Percentiles rank a stretch among this genome's conserved stretches.
Conservation (phyloP, 2,329 filamentous ascomycete species). For the Lasiodiplodia gonubiensis region DNA sequence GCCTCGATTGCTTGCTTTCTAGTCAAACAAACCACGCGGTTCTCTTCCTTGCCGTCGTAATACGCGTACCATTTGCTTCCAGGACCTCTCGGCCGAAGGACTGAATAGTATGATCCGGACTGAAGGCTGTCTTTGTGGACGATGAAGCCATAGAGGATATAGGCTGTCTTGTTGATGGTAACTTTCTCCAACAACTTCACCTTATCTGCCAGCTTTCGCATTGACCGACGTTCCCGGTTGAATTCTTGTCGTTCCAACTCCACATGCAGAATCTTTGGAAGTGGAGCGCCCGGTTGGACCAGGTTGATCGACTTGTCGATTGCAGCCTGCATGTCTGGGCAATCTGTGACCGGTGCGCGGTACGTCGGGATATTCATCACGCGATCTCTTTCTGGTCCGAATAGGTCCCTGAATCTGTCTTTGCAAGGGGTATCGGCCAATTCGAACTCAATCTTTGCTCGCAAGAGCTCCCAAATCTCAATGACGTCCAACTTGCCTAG, state of each 20-base stretch:
- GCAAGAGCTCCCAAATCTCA: constrained; percentile 61
- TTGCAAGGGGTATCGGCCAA: constrained; percentile 52
- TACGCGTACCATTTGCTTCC: constrained; percentile 65
- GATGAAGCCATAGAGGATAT: constrained; percentile 65
- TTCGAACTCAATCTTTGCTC: constrained; percentile 59
- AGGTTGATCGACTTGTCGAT: constrained; percentile 43
- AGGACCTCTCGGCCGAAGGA: constrained; percentile 63
- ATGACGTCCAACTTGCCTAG: constrained; percentile 57
- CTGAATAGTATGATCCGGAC: constrained; percentile 65
- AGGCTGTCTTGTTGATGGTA: constrained; percentile 54
- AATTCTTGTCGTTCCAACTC: constrained; percentile 64
- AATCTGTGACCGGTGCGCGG: constrained; percentile 43
- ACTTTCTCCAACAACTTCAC: constrained; percentile 63
- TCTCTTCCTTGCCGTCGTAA: constrained; percentile 59
- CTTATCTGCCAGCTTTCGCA: constrained; percentile 62
- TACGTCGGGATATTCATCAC: constrained; percentile 37
- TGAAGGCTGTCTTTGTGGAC: constrained; percentile 65
- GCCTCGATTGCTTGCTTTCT: constrained; percentile 59
- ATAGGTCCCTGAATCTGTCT: constrained; percentile 52
- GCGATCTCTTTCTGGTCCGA: constrained; percentile 49
- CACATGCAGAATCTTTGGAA: constrained; percentile 59
- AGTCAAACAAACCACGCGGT: constrained; percentile 63
- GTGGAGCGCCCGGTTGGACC: constrained; percentile 34
- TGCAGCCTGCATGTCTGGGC: constrained; percentile 50
- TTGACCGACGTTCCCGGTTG: constrained; percentile 59